Conservation (phyloP, 805 yeast genomes). For the Saturnispora ahearnii region DNA sequence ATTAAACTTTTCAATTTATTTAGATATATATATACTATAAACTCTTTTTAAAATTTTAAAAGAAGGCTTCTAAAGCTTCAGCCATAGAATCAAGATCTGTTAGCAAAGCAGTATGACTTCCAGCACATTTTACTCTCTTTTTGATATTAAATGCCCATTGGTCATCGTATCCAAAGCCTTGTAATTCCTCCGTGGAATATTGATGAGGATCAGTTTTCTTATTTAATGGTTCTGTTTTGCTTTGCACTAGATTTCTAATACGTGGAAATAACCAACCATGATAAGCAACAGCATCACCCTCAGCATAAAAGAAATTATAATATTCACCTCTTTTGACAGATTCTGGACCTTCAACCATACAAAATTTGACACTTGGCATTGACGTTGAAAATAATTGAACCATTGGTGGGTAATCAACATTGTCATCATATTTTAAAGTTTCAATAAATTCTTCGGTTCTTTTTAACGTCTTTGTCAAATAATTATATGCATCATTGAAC, state of each 20-base stretch:
- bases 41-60: background rate
- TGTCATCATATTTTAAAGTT: constrained; percentile 45
- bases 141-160: constrained; percentile 59
- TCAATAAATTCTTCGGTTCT: constrained; percentile 49
- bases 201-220: background rate
- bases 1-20: background rate
- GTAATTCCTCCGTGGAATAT: constrained; percentile 6
- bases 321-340: constrained; percentile 67
- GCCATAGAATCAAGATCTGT: constrained; percentile 68
- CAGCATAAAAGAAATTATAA: constrained; percentile 71
- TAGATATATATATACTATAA: background rate
- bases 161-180: constrained; percentile 13
- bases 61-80: constrained; percentile 48
- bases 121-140: constrained; percentile 52
- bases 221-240: background rate
- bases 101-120: constrained; percentile 76
- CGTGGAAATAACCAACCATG: constrained; percentile 79
- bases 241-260: constrained; percentile 2
- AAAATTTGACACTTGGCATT: constrained; percentile 81
- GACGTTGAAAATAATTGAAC: constrained; percentile 73
- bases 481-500: constrained; percentile 53
- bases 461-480: constrained; percentile 51
- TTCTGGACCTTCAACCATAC: constrained; percentile 49
- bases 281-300: constrained; percentile 91
- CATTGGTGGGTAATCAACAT: constrained; percentile 63